A percentile compares a stretch with the other conserved stretches of the same genome.
phyloP scores from a whole-genome alignment of 2,329 filamentous ascomycete species.

The Aphanocladium album region DNA sequence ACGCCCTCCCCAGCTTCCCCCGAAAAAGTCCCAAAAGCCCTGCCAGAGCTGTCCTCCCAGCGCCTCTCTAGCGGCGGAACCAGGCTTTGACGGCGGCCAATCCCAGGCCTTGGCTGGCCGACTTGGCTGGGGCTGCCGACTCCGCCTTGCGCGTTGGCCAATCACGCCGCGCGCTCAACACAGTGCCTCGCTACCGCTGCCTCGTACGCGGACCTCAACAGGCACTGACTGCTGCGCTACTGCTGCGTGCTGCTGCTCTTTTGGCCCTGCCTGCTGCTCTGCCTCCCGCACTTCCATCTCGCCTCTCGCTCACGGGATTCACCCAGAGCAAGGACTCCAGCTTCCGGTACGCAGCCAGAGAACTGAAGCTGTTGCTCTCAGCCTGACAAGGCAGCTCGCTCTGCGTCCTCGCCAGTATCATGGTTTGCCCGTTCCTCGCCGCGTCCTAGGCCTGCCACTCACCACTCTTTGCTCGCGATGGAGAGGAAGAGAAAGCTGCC shows the following conservation, averaged over 20 bases:
- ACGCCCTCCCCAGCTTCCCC: too few species aligned
- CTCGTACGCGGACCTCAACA: conserved; percentile 8
- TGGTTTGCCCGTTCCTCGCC: conserved; percentile 10
- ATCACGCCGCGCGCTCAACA: conserved; percentile 1
- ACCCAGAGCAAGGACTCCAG: not conserved
- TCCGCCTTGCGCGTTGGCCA: conserved; percentile 10
- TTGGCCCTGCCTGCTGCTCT: not conserved
- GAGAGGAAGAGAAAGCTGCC: conserved; percentile 63
- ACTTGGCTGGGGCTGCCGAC: conserved; percentile 6
- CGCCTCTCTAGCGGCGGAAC: conserved; percentile 5
- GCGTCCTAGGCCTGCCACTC: conserved; percentile 11
- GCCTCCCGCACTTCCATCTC: conserved; percentile 3
- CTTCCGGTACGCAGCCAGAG: not conserved
- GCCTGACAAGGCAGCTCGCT: conserved; percentile 9
- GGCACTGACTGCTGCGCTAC: not conserved
- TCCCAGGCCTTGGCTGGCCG: not conserved
- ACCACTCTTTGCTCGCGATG: conserved; percentile 35
- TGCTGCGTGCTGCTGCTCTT: not conserved
- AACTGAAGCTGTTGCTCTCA: not conserved
- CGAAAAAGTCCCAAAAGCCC: too few species aligned
- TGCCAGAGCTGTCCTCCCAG: not conserved
- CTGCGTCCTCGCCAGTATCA: conserved; percentile 9
- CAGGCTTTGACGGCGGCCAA: not conserved
- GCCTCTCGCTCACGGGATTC: not conserved
- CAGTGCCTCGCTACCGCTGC: conserved; percentile 3